Conservation (phyloP, 306 rosid genomes). For the Acacia crassicarpa region DNA sequence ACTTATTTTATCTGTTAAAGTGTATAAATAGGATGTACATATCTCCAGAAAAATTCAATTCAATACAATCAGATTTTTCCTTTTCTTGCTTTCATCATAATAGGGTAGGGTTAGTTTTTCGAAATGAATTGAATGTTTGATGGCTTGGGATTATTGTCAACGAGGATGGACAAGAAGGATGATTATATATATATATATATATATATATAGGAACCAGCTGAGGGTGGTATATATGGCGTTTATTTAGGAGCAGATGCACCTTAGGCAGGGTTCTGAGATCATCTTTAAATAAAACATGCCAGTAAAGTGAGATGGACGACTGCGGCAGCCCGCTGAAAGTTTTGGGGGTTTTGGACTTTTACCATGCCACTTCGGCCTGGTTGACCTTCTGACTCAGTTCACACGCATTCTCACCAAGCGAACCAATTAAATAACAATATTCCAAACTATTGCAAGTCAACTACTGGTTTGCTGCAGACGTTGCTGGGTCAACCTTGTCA, state of each 20-base stretch:
- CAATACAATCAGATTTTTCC: too few species aligned
- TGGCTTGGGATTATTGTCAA: not conserved
- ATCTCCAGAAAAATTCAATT: too few species aligned
- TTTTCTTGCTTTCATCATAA: too few species aligned
- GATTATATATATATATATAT: not conserved
- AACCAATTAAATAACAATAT: not conserved
- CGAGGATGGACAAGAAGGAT: not conserved
- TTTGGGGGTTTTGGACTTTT: constrained; percentile 18
- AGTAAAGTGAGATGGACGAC: constrained; percentile 7
- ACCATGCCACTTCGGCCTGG: constrained; percentile 23
- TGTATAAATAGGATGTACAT: too few species aligned
- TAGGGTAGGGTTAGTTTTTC: not conserved
- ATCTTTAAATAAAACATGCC: not conserved
- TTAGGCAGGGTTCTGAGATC: not conserved
- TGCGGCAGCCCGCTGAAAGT: constrained; percentile 17
- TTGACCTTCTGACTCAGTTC: constrained; percentile 38
- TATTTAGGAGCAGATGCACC: constrained; percentile 44
- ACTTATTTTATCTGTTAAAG: too few species aligned
- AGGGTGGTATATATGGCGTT: not conserved
- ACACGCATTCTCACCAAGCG: constrained; percentile 26
- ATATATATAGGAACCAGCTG: constrained; percentile 16
- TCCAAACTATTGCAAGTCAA: not conserved
- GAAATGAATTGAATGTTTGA: not conserved
- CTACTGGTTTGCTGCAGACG: constrained; percentile 2
- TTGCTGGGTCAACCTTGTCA: not conserved